Evolutionary conservation across 371 early-diverging fungal species (phyloP).

Genomic region (Dichotomocladium elegans): DNA sequence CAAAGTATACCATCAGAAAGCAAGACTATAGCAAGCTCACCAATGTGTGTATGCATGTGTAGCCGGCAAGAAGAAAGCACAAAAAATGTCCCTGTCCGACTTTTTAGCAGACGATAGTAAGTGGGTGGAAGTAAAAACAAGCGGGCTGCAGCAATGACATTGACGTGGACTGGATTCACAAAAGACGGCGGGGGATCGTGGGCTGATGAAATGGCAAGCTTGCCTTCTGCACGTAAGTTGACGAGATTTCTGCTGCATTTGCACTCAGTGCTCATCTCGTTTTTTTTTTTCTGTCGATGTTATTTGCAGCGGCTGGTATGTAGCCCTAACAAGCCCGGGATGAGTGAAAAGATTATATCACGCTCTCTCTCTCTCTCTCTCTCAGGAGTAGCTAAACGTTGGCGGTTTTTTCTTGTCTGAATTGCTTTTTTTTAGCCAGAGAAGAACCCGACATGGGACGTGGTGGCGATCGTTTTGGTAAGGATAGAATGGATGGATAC

Average conservation of each 20-base stretch:
- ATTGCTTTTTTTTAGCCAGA: constrained; percentile 8
- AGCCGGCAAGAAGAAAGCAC: constrained; percentile 71
- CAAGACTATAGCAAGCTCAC: no score
- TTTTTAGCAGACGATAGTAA: constrained; percentile 73
- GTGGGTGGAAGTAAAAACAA: constrained; percentile 19
- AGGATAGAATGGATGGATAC: no score
- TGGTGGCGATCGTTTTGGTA: constrained; percentile 15
- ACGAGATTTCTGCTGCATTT: background rate
- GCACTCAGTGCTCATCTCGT: background rate
- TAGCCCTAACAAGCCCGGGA: no score
- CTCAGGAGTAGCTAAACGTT: constrained; percentile 45
- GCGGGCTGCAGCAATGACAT: no score
- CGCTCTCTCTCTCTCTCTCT: no score
- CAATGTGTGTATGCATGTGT: no score
- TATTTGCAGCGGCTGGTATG: no score
- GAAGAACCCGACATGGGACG: constrained; percentile 17
- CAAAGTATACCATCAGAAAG: no score
- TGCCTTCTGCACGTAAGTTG: constrained; percentile 87
- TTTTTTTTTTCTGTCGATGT: constrained; percentile 5
- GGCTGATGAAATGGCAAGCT: constrained; percentile 89
- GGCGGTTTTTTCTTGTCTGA: constrained; percentile 15
- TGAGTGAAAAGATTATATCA: no score
- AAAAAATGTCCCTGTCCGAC: constrained; percentile 75
- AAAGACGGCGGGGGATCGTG: constrained; percentile 77
- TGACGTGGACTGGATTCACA: no score